phyloP scores from a whole-genome alignment of 352 stramenopile species.

The Thalassiosira ordinaria region DNA sequence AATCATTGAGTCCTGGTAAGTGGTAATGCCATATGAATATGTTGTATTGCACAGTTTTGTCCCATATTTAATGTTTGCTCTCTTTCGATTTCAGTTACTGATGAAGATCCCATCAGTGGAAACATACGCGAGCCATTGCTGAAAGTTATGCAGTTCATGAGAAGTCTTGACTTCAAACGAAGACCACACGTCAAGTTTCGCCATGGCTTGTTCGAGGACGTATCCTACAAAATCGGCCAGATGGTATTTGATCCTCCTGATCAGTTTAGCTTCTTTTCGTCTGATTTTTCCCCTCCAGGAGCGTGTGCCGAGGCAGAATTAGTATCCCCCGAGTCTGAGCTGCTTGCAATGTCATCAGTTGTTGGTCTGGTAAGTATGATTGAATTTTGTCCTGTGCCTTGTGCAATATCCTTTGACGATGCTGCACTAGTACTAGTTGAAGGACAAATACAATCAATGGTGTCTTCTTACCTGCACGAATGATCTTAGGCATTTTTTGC shows the following conservation, averaged over 20 bases:
- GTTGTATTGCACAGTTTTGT: no score
- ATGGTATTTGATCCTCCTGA: conserved; percentile 63
- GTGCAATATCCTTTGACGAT: no score
- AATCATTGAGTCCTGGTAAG: conserved; percentile 62
- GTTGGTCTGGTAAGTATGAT: conserved; percentile 48
- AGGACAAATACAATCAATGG: no score
- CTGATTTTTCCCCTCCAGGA: conserved; percentile 58
- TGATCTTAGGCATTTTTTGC: no score
- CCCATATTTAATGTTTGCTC: no score
- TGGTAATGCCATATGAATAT: no score
- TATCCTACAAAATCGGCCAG: conserved; percentile 69
- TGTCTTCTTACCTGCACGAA: no score
- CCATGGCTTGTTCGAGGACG: conserved; percentile 25
- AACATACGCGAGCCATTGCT: conserved; percentile 72
- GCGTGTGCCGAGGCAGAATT: conserved; percentile 46
- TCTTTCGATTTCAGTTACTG: no score
- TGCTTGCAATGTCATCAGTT: conserved; percentile 56
- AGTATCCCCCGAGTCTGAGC: conserved; percentile 50
- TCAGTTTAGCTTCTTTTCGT: conserved; percentile 68
- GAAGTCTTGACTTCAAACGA: conserved; percentile 49
- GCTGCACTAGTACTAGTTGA: no score
- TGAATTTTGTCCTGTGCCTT: no score
- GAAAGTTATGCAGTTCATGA: conserved; percentile 69
- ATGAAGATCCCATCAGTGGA: conserved; percentile 67
- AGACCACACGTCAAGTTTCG: conserved; percentile 38